Conservation (phyloP, 352 stramenopile genomes). For the Phytophthora cactorum region DNA sequence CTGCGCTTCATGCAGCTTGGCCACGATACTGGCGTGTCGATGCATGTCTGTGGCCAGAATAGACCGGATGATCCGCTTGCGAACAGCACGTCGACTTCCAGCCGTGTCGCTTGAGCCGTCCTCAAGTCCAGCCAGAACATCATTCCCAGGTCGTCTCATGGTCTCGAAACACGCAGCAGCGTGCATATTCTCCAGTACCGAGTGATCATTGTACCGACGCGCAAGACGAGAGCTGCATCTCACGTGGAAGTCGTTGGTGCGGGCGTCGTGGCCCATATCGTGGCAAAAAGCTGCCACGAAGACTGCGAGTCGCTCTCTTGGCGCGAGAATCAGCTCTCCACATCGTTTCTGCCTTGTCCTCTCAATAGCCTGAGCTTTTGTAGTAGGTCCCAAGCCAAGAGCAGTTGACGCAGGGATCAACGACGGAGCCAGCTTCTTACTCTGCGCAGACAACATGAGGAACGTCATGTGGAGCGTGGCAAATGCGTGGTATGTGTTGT, state of each 20-base stretch:
- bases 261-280: conserved; percentile 89
- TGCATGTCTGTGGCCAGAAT: conserved; percentile 90
- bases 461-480: conserved; percentile 85
- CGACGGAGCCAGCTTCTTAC: conserved; percentile 35
- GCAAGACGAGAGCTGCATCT: conserved; percentile 74
- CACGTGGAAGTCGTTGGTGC: conserved; percentile 91
- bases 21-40: conserved; percentile 73
- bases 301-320: conserved; percentile 70
- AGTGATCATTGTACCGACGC: conserved; percentile 90
- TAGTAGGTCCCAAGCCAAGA: conserved; percentile 21
- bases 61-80: conserved; percentile 75
- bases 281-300: conserved; percentile 86
- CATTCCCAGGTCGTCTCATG: conserved; percentile 68
- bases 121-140: conserved; percentile 63
- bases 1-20: conserved; percentile 73
- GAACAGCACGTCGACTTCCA: conserved; percentile 40
- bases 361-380: conserved; percentile 29
- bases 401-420: conserved; percentile 29
- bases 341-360: conserved; percentile 33
- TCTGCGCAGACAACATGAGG: conserved; percentile 67
- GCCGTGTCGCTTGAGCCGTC: conserved; percentile 31
- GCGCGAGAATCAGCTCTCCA: conserved; percentile 49
- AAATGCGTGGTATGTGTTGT: conserved; percentile 89
- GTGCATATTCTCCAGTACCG: conserved; percentile 91
- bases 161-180: conserved; percentile 82